Evolutionary conservation across 441 rosid species (phyloP).

Genomic region (Melastoma candidum): DNA sequence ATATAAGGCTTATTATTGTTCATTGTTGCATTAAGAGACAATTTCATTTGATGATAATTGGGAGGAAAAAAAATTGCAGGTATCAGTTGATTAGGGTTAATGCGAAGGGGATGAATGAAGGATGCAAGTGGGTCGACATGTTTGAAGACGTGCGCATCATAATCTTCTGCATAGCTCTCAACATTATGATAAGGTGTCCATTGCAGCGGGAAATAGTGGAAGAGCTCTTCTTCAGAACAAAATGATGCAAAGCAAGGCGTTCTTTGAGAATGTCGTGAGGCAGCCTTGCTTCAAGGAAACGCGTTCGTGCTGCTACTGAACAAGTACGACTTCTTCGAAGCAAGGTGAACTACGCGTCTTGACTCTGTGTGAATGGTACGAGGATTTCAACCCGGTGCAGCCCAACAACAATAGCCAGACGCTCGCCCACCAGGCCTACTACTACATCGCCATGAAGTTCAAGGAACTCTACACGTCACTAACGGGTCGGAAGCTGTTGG

Average conservation of each 20-base stretch:
- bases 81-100: constrained; percentile 86
- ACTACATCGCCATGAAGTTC: constrained; percentile 89
- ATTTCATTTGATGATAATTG: no score
- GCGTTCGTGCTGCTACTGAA: constrained; percentile 68
- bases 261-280: constrained; percentile 63
- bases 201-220: constrained; percentile 32
- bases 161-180: constrained; percentile 76
- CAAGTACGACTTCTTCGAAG: constrained; percentile 94
- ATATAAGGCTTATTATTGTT: no score
- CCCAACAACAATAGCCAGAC: constrained; percentile 63
- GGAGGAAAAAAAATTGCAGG: constrained; percentile 26
- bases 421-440: constrained; percentile 84
- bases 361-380: constrained; percentile 80
- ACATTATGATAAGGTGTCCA: constrained; percentile 67
- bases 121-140: constrained; percentile 99
- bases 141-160: constrained; percentile 88
- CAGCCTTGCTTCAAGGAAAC: constrained; percentile 92
- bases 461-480: constrained; percentile 75
- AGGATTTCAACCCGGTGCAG: constrained; percentile 71
- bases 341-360: constrained; percentile 60
- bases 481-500: constrained; percentile 74
- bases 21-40: no score
- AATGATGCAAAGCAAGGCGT: constrained; percentile 86
- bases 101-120: constrained; percentile 89
- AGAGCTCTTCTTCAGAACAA: constrained; percentile 63